Conservation (phyloP, 2,329 filamentous ascomycete genomes). For the Neofusicoccum cordaticola region DNA sequence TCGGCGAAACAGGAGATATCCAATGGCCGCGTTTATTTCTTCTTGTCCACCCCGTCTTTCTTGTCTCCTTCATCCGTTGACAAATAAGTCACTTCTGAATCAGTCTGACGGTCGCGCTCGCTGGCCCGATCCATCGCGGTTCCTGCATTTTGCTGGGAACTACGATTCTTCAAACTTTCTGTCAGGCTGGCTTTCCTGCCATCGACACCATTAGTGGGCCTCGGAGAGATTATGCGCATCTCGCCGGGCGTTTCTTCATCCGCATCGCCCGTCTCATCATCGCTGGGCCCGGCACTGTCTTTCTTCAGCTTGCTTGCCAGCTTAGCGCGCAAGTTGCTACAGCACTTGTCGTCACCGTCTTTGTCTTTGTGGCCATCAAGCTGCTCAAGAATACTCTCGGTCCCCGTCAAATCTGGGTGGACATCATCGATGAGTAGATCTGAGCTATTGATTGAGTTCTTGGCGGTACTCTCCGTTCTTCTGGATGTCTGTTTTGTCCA, state of each 20-base stretch:
- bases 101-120: neutral
- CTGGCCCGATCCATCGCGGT: too few species aligned
- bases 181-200: neutral
- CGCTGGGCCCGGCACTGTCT: neutral
- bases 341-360: neutral
- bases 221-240: neutral
- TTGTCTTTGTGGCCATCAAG: neutral
- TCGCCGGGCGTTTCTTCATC: neutral
- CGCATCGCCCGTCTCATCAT: neutral
- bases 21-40: neutral
- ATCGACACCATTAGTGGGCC: neutral
- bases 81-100: neutral
- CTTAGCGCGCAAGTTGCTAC: neutral
- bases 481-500: constrained; percentile 76
- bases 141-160: neutral
- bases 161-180: neutral
- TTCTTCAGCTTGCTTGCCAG: neutral
- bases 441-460: constrained; percentile 2
- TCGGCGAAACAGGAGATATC: too few species aligned
- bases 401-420: neutral
- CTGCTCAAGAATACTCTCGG: constrained; percentile 1
- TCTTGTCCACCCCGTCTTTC: neutral
- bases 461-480: constrained; percentile 4
- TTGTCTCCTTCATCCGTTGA: neutral
- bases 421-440: neutral